These are phyloP conservation scores for Pulveroboletus ravenelii DNA, from an alignment of 768 basidiomycete genomes.

Conservation along the genomic window DNA sequence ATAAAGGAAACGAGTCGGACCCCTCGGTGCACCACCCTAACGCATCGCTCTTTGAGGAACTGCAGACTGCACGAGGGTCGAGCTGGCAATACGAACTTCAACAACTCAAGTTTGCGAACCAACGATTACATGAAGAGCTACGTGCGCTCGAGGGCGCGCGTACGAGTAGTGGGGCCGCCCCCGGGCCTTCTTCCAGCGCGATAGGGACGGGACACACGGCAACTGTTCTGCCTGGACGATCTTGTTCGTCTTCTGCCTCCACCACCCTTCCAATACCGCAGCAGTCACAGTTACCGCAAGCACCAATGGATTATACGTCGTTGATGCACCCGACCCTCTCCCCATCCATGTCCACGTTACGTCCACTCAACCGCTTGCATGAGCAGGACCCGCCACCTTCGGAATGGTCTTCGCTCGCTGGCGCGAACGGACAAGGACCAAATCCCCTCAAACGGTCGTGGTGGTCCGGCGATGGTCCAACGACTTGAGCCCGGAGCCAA, in stretches of 20 bases:
- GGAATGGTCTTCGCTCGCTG: slow-evolving; percentile 28
- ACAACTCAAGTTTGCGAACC: slow-evolving; percentile 71
- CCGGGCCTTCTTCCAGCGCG: not conserved
- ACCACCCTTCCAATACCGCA: not conserved
- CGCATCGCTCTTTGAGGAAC: slow-evolving; percentile 65
- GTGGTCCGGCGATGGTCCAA: slow-evolving; percentile 22
- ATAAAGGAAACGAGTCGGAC: not conserved
- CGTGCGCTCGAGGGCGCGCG: slow-evolving; percentile 32
- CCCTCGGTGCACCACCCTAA: slow-evolving; percentile 10
- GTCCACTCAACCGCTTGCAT: slow-evolving; percentile 12
- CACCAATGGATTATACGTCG: not conserved
- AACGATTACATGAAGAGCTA: slow-evolving; percentile 58
- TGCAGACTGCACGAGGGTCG: slow-evolving; percentile 60
- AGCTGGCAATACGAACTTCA: slow-evolving; percentile 95
- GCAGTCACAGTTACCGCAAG: slow-evolving; percentile 3
- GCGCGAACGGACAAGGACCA: slow-evolving; percentile 18
- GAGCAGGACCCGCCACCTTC: slow-evolving; percentile 17
- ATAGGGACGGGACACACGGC: not conserved
- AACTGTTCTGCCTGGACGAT: not conserved
- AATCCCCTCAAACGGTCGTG: slow-evolving; percentile 27
- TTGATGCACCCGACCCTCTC: slow-evolving; percentile 4
- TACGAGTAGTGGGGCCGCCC: not conserved
- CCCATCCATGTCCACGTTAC: not conserved
- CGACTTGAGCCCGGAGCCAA: slow-evolving; percentile 3
- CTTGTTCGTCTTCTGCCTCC: not conserved